Evolutionary conservation across 108 stramenopile genomes (phyloP).

Genomic region (Cyclotella distinguenda): DNA sequence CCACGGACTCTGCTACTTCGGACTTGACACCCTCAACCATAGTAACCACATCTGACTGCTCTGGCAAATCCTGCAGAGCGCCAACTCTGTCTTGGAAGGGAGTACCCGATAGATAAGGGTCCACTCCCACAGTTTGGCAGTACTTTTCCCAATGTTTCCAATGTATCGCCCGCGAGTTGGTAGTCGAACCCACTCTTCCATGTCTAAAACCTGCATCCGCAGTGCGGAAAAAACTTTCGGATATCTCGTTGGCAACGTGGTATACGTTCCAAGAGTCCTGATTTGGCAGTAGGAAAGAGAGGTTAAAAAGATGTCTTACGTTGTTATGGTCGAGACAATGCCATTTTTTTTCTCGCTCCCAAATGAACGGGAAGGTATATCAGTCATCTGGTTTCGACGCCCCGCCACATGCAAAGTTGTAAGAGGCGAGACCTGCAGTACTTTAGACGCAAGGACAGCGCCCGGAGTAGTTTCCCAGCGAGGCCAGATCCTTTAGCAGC

Average conservation of each 20-base stretch:
- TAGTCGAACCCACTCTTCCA: neutral
- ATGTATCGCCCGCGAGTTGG: neutral
- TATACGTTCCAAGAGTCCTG: neutral
- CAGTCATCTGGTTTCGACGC: neutral
- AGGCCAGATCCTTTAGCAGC: neutral
- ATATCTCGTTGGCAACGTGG: neutral
- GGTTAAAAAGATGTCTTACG: no score
- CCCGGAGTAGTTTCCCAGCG: neutral
- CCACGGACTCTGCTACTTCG: neutral
- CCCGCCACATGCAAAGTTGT: constrained; percentile 2
- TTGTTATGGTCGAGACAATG: no score
- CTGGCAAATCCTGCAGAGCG: neutral
- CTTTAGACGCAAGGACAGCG: neutral
- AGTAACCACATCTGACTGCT: neutral
- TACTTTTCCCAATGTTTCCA: neutral
- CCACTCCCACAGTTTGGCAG: neutral
- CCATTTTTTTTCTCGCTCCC: constrained; percentile 2
- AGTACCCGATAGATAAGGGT: neutral
- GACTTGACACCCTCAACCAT: constrained; percentile 1
- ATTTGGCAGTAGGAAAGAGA: neutral
- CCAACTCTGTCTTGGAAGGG: neutral
- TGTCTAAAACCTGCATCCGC: neutral
- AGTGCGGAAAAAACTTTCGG: neutral
- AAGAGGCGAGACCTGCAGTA: neutral
- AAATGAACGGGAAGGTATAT: constrained; percentile 8